Evolutionary conservation across 768 basidiomycete species (phyloP).

Genomic region (Harrya chromipes): DNA sequence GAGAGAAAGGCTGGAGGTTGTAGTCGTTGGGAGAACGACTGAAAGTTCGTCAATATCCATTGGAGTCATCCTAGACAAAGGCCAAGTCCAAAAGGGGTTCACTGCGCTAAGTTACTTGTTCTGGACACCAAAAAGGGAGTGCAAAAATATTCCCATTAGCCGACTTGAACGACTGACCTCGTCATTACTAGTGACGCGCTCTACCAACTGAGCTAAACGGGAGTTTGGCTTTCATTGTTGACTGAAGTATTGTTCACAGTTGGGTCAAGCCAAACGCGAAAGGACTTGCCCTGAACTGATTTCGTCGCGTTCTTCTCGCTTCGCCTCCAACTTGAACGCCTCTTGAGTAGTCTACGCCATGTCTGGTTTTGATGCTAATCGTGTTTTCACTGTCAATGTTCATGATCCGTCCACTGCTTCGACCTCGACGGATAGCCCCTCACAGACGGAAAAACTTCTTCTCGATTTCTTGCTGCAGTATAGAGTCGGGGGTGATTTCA

Average conservation of each 20-base stretch:
- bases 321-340: background rate
- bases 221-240: constrained; percentile 14
- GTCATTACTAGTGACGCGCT: constrained; percentile 49
- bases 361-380: constrained; percentile 87
- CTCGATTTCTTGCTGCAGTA: constrained; percentile 86
- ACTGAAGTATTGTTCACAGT: too few species aligned
- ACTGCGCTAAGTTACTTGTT: background rate
- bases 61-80: constrained; percentile 39
- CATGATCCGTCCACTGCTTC: constrained; percentile 55
- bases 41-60: constrained; percentile 81
- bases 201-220: constrained; percentile 49
- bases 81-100: background rate
- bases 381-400: constrained; percentile 77
- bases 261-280: constrained; percentile 20
- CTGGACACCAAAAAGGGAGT: background rate
- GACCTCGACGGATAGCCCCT: constrained; percentile 64
- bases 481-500: constrained; percentile 86
- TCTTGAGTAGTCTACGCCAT: constrained; percentile 36
- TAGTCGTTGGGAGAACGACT: constrained; percentile 68
- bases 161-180: constrained; percentile 43
- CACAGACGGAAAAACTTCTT: constrained; percentile 76
- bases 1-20: constrained; percentile 70
- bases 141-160: constrained; percentile 37
- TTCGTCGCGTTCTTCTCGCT: constrained; percentile 12
- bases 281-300: constrained; percentile 27